These are phyloP conservation scores for Lachancea mirantina DNA, from an alignment of 805 yeast genomes.

Conservation along the genomic window DNA sequence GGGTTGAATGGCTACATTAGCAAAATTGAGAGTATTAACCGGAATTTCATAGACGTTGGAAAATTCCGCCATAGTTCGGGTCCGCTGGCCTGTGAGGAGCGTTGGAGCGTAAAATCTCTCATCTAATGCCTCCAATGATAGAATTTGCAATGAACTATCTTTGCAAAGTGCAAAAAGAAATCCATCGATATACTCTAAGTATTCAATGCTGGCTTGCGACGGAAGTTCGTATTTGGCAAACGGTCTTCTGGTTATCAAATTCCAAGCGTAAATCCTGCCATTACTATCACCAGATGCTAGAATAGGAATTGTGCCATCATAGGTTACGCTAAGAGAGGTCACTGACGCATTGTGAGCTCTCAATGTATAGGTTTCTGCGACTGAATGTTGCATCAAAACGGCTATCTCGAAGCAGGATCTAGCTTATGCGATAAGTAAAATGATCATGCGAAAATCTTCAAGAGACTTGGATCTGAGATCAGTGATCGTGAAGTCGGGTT, in stretches of 20 bases:
- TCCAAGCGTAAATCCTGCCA: slow-evolving; percentile 25
- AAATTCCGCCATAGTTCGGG: background rate
- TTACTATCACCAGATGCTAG: slow-evolving; percentile 24
- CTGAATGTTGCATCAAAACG: background rate
- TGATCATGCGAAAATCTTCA: too few relatives aligned
- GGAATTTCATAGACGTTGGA: slow-evolving; percentile 20
- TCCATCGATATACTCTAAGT: slow-evolving; percentile 12
- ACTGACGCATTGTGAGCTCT: slow-evolving; percentile 18
- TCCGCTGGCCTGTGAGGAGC: background rate
- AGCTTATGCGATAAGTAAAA: too few relatives aligned
- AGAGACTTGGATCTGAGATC: too few relatives aligned
- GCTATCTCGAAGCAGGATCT: too few relatives aligned
- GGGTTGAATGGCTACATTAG: slow-evolving; percentile 19
- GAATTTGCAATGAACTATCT: slow-evolving; percentile 23
- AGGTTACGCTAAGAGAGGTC: slow-evolving; percentile 11
- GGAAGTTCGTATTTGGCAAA: slow-evolving; percentile 7
- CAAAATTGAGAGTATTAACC: slow-evolving; percentile 29
- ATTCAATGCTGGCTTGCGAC: slow-evolving; percentile 14
- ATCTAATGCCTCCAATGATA: slow-evolving; percentile 1
- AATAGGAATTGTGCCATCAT: slow-evolving; percentile 9
- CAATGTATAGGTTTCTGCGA: slow-evolving; percentile 10
- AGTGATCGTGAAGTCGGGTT: too few relatives aligned
- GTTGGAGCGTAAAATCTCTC: too few relatives aligned
- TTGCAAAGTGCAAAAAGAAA: slow-evolving; percentile 18
- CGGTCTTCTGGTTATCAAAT: slow-evolving; percentile 25